Evolutionary conservation across 2,329 filamentous ascomycete genomes (phyloP), one percentile per base, ranked within the genome.

Genomic region (Huntiella abstrusa): DNA sequence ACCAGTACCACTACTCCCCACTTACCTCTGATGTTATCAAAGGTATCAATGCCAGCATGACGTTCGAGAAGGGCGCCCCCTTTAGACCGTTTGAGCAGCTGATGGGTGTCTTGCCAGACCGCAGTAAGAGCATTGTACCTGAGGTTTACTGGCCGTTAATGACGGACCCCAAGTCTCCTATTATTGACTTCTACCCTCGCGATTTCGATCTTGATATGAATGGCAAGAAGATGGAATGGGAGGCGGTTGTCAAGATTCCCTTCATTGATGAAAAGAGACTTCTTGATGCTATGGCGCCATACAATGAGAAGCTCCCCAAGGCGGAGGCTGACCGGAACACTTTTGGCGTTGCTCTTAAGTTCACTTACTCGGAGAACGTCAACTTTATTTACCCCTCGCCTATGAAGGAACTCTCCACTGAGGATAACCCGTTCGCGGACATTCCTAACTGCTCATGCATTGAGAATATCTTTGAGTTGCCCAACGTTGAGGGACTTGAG

Each of bases 181-280:
- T 98, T 59, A 82, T 94, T 56, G 91, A 98, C 59, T 98, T 98
- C 60, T 98, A 98, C 56, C 91, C 91, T 2, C 75, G 88, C 55
- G 91, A 98, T 55, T 98, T 98, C 56, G 85, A 92, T 53, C 70
- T 98, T 36, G 92, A 98, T 59, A 96, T 98, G 91, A 96, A 98
- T 55, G 92, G 91, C 50, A 98, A 98, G 68, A 98, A 94, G 66
- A 92, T 94, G 82, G 92, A 98, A 52, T 98, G 91, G 91, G 91
- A 98, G 59, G 91, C 91, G 22, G 88, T 98, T 34, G 86, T 98
- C 53, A 98, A 96, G 62, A 98, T 98, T 57, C 91, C 91, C 0
- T 98, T 98, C 62, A 98, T 98, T 52, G 85, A 98, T 49, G 88
- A 98, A 60, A 76, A 80, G 55, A 76, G 91, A 19, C 67, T 98